Percentiles rank a stretch among this genome's conserved stretches.
Conservation (phyloP, 305 asterid species). For the Petunia hybrid region DNA sequence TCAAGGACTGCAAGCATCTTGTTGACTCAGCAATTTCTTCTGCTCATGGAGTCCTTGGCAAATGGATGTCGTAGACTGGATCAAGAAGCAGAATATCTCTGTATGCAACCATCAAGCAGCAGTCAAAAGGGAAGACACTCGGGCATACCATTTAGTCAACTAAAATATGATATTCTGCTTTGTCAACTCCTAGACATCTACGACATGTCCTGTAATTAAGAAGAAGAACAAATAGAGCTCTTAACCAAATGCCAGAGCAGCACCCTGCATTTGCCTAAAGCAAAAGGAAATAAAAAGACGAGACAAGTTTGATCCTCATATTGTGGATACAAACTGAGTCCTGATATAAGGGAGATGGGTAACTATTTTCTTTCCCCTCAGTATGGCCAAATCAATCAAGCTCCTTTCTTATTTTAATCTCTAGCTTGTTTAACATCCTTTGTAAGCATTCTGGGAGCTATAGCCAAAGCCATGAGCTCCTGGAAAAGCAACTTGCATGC, state of each 20-base stretch:
- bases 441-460: conserved; percentile 95
- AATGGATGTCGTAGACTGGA: background rate
- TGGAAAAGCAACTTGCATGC: conserved; percentile 96
- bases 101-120: background rate
- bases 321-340: background rate
- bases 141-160: background rate
- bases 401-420: conserved; percentile 67
- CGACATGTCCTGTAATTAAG: too few relatives aligned
- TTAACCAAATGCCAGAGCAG: too few relatives aligned
- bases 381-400: conserved; percentile 39
- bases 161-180: background rate
- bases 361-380: background rate
- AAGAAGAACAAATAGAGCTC: too few relatives aligned
- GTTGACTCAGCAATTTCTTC: too few relatives aligned
- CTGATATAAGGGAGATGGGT: background rate
- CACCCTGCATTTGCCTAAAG: too few relatives aligned
- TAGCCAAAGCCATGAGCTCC: conserved; percentile 98
- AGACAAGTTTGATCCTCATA: background rate
- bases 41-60: too few relatives aligned
- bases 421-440: conserved; percentile 74
- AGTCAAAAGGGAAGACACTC: background rate
- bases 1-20: too few relatives aligned
- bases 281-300: too few relatives aligned
- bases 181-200: too few relatives aligned
- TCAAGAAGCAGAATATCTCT: background rate